Conservation (phyloP, 768 basidiomycete genomes). For the Dacryopinax primogenitus region DNA sequence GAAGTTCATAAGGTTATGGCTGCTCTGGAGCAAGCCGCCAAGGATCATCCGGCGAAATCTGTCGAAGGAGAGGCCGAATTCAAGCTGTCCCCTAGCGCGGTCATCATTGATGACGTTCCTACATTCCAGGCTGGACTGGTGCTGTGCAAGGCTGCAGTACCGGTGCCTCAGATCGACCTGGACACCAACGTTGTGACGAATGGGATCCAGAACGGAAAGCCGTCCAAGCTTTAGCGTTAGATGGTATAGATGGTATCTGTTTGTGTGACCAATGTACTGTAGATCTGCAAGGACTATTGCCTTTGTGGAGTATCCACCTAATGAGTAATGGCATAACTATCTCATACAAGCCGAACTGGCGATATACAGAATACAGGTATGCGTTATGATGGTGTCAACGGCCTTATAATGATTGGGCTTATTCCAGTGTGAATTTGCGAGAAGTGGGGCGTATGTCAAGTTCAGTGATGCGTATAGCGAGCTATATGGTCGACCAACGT, state of each 20-base stretch:
- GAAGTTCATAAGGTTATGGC: constrained; percentile 37
- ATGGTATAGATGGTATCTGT: background rate
- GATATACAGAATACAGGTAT: background rate
- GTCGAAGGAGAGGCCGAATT: constrained; percentile 29
- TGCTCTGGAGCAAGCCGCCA: constrained; percentile 45
- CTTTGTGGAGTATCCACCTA: background rate
- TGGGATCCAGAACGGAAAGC: background rate
- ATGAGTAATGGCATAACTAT: background rate
- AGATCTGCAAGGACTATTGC: background rate
- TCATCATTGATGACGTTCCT: constrained; percentile 51
- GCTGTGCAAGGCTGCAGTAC: constrained; percentile 44
- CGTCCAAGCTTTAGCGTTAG: background rate
- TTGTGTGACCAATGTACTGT: background rate
- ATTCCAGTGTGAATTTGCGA: no score
- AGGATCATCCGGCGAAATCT: constrained; percentile 36
- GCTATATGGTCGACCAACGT: no score
- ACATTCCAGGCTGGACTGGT: constrained; percentile 50
- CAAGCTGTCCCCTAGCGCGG: constrained; percentile 36
- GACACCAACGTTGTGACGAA: background rate
- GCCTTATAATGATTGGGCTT: no score
- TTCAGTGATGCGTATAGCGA: no score
- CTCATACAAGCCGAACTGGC: background rate
- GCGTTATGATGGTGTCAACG: no score
- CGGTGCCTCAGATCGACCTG: constrained; percentile 29
- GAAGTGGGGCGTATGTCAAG: no score